Conservation (phyloP, 1,139 yeast genomes). For the Saccharomyces hybrid region DNA sequence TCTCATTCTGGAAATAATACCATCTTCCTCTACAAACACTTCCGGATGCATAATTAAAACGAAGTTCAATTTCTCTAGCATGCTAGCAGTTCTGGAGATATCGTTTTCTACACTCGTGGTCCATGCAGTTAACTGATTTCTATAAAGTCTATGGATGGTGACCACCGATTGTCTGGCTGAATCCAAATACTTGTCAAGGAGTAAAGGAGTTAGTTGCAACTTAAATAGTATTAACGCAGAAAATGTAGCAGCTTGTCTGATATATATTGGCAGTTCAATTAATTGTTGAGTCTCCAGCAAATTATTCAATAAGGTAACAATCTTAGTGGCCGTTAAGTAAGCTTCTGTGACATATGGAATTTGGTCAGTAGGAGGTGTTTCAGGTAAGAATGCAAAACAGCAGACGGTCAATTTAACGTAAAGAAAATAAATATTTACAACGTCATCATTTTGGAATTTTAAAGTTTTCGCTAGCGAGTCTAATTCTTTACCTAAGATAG, state of each 20-base stretch:
- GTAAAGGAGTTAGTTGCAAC: slow-evolving; percentile 69
- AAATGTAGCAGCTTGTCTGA: slow-evolving; percentile 76
- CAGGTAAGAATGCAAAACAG: slow-evolving; percentile 86
- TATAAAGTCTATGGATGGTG: slow-evolving; percentile 77
- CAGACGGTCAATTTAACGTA: slow-evolving; percentile 78
- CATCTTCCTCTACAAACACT: slow-evolving; percentile 56
- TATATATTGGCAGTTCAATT: slow-evolving; percentile 78
- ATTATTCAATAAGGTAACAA: slow-evolving; percentile 69
- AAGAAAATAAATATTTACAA: slow-evolving; percentile 72
- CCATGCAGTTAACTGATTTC: slow-evolving; percentile 90
- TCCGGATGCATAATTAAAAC: slow-evolving; percentile 86
- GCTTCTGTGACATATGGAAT: slow-evolving; percentile 72
- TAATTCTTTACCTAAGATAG: slow-evolving; percentile 69
- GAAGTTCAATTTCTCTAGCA: slow-evolving; percentile 81
- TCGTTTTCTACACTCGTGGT: slow-evolving; percentile 76
- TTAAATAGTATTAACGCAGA: slow-evolving; percentile 76
- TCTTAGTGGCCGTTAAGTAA: slow-evolving; percentile 71
- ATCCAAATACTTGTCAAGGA: slow-evolving; percentile 71
- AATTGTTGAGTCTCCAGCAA: slow-evolving; percentile 59
- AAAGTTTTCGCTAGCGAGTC: slow-evolving; percentile 49
- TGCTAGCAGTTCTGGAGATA: slow-evolving; percentile 84
- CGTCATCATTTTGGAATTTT: slow-evolving; percentile 41
- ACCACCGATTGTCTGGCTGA: slow-evolving; percentile 90
- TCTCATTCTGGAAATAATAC: slow-evolving; percentile 81
- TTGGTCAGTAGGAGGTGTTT: slow-evolving; percentile 83